Evolutionary conservation across 257 asterid species (phyloP).

Genomic region (Fraxinus cuspidata): DNA sequence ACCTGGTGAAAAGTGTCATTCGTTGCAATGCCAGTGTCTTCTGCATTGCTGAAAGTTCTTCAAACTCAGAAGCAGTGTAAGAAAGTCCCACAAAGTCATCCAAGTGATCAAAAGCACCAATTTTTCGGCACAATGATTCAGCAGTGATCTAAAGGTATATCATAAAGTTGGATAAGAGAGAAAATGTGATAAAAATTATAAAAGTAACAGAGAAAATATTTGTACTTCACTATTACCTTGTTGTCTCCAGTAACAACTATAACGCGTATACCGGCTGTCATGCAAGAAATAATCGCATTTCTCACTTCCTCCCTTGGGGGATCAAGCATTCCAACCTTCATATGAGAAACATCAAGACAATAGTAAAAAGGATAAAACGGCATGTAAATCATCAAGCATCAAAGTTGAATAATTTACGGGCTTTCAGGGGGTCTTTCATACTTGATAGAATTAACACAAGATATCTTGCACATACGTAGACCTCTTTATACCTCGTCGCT

Average conservation of each 20-base stretch:
- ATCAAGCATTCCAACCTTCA: constrained; percentile 99
- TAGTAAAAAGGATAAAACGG: constrained; percentile 20
- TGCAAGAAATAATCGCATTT: constrained; percentile 88
- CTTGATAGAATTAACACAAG: background rate
- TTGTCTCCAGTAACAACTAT: constrained; percentile 98
- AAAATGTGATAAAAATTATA: constrained; percentile 14
- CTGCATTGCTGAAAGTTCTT: constrained; percentile 83
- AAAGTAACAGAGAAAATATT: constrained; percentile 14
- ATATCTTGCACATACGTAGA: background rate
- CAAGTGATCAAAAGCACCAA: constrained; percentile 84
- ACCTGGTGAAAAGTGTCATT: constrained; percentile 90
- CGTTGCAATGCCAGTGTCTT: constrained; percentile 86
- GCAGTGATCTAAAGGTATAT: constrained; percentile 66
- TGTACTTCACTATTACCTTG: constrained; percentile 56
- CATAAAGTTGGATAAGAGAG: constrained; percentile 24
- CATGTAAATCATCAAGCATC: constrained; percentile 9
- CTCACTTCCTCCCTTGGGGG: constrained; percentile 99
- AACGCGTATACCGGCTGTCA: constrained; percentile 99
- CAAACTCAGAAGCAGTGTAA: constrained; percentile 96
- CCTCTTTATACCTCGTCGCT: background rate
- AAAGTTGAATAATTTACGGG: constrained; percentile 8
- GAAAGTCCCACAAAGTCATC: constrained; percentile 84
- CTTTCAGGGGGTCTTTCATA: background rate
- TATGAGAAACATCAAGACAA: constrained; percentile 22
- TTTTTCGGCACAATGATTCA: constrained; percentile 85